Percentiles rank a stretch among this genome's conserved stretches.
These are phyloP conservation scores for Calocera cornea DNA, from an alignment of 768 basidiomycete genomes.

Conservation along the genomic window DNA sequence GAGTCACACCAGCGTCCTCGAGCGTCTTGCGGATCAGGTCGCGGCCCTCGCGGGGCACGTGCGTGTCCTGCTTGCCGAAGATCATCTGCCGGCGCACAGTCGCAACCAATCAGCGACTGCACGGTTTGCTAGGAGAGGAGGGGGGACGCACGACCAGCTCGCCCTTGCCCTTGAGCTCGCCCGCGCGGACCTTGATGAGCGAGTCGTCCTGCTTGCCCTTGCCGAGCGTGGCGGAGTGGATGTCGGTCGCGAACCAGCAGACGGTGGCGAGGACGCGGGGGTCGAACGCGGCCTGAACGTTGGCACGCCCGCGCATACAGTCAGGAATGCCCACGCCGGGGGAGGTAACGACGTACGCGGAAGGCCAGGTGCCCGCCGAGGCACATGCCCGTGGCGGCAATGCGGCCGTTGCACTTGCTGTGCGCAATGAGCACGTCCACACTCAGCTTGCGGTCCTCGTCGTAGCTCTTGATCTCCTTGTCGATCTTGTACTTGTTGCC, in stretches of 20 bases:
- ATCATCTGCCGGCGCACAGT: constrained; percentile 50
- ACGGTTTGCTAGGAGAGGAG: not conserved
- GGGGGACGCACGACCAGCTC: constrained; percentile 56
- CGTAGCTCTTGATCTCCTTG: constrained; percentile 75
- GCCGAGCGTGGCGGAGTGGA: constrained; percentile 78
- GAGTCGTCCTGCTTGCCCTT: constrained; percentile 71
- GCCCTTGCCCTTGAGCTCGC: constrained; percentile 64
- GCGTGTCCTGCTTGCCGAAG: constrained; percentile 95
- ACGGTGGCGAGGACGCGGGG: constrained; percentile 66
- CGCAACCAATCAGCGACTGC: not conserved
- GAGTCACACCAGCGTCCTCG: constrained; percentile 61
- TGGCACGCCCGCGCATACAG: constrained; percentile 31
- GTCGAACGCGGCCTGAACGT: constrained; percentile 70
- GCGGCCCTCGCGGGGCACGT: constrained; percentile 76
- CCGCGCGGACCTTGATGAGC: constrained; percentile 53
- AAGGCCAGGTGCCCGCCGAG: constrained; percentile 60
- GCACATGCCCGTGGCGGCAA: constrained; percentile 88
- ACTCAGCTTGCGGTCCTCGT: constrained; percentile 74
- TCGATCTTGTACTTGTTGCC: constrained; percentile 95
- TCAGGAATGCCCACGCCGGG: too few species aligned
- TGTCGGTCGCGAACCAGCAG: constrained; percentile 92
- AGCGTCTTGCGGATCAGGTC: constrained; percentile 71
- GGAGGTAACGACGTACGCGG: constrained; percentile 36
- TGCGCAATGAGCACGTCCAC: constrained; percentile 61
- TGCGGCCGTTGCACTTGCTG: constrained; percentile 79